Conservation (phyloP, 2,329 filamentous ascomycete genomes). For the Fusarium pseudonygamai region DNA sequence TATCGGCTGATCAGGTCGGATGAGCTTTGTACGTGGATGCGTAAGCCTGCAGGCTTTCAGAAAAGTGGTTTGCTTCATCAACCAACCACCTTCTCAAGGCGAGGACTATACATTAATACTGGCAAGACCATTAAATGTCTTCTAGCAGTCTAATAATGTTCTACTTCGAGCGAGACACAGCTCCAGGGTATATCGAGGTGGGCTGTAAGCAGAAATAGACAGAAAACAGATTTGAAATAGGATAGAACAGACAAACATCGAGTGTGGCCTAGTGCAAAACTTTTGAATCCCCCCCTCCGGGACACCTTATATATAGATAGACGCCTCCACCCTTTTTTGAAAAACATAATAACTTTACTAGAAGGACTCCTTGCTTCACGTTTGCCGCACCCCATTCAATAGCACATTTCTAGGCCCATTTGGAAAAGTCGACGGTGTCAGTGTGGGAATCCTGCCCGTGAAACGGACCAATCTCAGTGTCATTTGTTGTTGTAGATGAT, state of each 20-base stretch:
- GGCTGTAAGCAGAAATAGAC: constrained; percentile 13
- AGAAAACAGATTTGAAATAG: constrained; percentile 12
- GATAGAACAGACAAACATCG: constrained; percentile 15
- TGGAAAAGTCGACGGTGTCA: constrained; percentile 53
- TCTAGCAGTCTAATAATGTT: constrained; percentile 8
- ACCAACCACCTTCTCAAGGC: background rate
- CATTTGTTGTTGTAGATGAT: constrained; percentile 63
- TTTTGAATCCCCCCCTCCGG: constrained; percentile 41
- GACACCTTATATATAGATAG: constrained; percentile 45
- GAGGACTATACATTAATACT: background rate
- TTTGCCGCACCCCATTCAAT: background rate
- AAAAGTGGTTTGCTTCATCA: background rate
- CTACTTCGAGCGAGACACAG: constrained; percentile 1
- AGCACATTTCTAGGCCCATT: constrained; percentile 46
- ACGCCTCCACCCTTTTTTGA: constrained; percentile 25
- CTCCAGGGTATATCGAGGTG: constrained; percentile 17
- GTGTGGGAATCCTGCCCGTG: constrained; percentile 46
- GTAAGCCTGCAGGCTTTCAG: background rate
- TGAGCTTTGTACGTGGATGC: background rate
- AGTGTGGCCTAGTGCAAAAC: constrained; percentile 38
- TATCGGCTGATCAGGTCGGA: constrained; percentile 11
- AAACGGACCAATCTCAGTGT: constrained; percentile 59
- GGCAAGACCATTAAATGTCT: background rate
- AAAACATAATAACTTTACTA: constrained; percentile 21
- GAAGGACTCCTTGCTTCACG: constrained; percentile 18